Evolutionary conservation across 2,329 filamentous ascomycete genomes (phyloP), one percentile per base, ranked within the genome.

Genomic region (Fusarium sp.): DNA sequence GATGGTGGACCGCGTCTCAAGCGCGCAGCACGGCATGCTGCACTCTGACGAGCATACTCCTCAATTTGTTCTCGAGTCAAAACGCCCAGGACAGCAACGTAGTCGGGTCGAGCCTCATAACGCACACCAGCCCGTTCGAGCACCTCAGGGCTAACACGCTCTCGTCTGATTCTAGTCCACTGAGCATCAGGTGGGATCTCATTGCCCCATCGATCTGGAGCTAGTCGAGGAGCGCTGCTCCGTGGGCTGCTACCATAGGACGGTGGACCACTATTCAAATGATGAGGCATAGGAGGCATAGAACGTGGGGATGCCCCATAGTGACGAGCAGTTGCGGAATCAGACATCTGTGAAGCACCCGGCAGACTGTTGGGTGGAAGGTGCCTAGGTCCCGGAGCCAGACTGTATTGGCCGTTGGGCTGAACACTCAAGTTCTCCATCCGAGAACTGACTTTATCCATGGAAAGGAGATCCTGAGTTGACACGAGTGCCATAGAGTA

Each of bases 31-130:
- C 86, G 81, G 8, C 83, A 82, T 30, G 85, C 82, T 10, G 79
- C 79, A 38, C 82, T 88, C 52, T 81, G 78, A 6, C 80, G 80
- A 3, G 87, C 86, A 57, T 82, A 85, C 8, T 84, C 80, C 20
- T 79, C 78, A 38, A 91, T 84, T 42, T 89, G 76, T 13, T 85
- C 83, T 2, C 81, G 81, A 3, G 80, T 80, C 4, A 90, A 79
- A 15, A 84, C 79, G 6, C 88, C 88, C 0, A 90, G 81, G 6
- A 90, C 77, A 13, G 88, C 88, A 83, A 90, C 86, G 61, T 87
- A 90, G 2, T 85, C 83, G 0, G 86, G 87, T 2, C 86, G 82
- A 11, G 87, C 88, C 74, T 89, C 87, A 70, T 88, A 89, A 11
- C 88, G 83, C 23, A 88, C 81, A 13, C 85, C 83, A 6, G 86